phyloP scores from a whole-genome alignment of 2,329 filamentous ascomycete genomes.

The Fusarium caatingaense region DNA sequence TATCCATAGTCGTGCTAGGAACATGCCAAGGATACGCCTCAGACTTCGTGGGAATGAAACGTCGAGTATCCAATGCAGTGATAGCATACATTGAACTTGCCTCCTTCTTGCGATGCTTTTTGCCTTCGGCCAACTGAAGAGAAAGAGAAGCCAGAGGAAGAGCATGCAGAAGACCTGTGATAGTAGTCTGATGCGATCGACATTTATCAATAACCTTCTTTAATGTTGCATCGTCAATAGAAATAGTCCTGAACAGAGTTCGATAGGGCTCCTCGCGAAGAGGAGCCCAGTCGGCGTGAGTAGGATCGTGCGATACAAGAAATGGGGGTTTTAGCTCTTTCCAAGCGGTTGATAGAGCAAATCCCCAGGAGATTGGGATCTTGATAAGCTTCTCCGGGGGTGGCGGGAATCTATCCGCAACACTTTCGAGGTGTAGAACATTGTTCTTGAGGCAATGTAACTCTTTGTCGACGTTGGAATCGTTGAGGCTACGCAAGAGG shows the following conservation, averaged over 20 bases:
- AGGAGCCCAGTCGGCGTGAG: conserved; percentile 43
- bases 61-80: conserved; percentile 33
- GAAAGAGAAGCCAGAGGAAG: conserved; percentile 41
- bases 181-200: conserved; percentile 45
- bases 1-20: conserved; percentile 35
- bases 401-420: conserved; percentile 36
- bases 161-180: conserved; percentile 47
- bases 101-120: conserved; percentile 14
- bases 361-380: conserved; percentile 33
- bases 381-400: conserved; percentile 41
- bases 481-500: conserved; percentile 45
- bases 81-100: conserved; percentile 35
- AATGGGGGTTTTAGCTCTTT: conserved; percentile 33
- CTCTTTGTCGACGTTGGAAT: not conserved
- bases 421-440: conserved; percentile 16
- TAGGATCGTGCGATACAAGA: conserved; percentile 11
- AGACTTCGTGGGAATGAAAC: conserved; percentile 28
- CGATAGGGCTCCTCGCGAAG: conserved; percentile 27
- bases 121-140: conserved; percentile 20
- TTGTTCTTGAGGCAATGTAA: not conserved
- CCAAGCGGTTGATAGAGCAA: conserved; percentile 32
- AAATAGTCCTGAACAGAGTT: conserved; percentile 40
- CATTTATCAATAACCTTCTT: conserved; percentile 40
- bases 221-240: conserved; percentile 26
- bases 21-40: conserved; percentile 30